Percentiles rank a stretch among this genome's conserved stretches.
Evolutionary conservation across 177 flowering plant genomes (phyloP).

Genomic region (Vitis hybrid): DNA sequence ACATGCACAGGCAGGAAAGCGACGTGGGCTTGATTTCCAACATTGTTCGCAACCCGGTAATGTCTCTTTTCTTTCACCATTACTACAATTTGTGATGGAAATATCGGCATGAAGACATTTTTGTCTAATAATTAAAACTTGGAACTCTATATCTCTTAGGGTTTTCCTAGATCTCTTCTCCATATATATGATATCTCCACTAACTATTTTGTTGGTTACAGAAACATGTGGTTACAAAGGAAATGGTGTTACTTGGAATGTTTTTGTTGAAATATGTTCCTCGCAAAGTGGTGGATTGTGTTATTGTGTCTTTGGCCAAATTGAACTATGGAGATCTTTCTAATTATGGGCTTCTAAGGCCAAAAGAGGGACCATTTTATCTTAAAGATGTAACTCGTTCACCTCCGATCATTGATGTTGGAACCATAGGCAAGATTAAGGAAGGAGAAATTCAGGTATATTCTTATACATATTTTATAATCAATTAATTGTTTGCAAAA

Average conservation of each 20-base stretch:
- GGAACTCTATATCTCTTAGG: background rate
- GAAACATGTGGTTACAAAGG: conserved; percentile 4
- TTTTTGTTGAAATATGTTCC: background rate
- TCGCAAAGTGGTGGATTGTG: background rate
- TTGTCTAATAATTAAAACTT: background rate
- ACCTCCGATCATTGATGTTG: conserved; percentile 41
- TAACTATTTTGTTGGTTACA: background rate
- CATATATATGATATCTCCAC: too few species aligned
- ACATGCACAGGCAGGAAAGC: too few species aligned
- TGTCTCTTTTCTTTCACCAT: background rate
- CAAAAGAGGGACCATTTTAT: conserved; percentile 33
- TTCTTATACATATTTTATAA: too few species aligned
- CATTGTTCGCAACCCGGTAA: conserved; percentile 40
- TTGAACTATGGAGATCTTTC: conserved; percentile 23
- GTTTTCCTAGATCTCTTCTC: background rate
- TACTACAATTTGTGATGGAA: background rate
- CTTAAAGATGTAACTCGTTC: conserved; percentile 28
- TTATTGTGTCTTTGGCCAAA: background rate
- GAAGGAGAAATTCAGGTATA: conserved; percentile 38
- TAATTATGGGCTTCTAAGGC: conserved; percentile 28
- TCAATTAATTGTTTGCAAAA: too few species aligned
- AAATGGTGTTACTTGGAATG: conserved; percentile 6
- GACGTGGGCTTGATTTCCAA: too few species aligned
- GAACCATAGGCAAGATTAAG: conserved; percentile 32
- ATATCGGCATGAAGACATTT: background rate